phyloP scores from a whole-genome alignment of 257 asterid species.

The Gentiana dahurica region DNA sequence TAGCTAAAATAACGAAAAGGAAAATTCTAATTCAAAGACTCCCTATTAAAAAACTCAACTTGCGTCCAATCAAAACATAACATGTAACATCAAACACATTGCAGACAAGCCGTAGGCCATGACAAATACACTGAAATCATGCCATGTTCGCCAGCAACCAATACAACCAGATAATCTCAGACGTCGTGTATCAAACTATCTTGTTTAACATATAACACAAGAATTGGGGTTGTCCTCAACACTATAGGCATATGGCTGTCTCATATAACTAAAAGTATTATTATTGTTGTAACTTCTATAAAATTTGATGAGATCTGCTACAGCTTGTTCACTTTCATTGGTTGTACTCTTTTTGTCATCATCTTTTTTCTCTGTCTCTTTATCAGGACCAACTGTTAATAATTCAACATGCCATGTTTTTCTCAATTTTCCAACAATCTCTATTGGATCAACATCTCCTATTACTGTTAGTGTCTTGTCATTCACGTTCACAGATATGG shows the following conservation, averaged over 20 bases:
- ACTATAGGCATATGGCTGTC: slow-evolving; percentile 7
- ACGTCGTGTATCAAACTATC: too few species aligned
- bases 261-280: slow-evolving; percentile 5
- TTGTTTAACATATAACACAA: slow-evolving; percentile 20
- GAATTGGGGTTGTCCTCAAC: slow-evolving; percentile 22
- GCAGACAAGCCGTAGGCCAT: too few species aligned
- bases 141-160: too few species aligned
- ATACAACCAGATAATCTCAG: too few species aligned
- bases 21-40: too few species aligned
- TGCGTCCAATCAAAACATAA: too few species aligned
- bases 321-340: background rate
- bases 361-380: slow-evolving; percentile 14
- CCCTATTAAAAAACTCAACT: too few species aligned
- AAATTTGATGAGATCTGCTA: slow-evolving; percentile 12
- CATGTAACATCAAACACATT: too few species aligned
- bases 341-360: background rate
- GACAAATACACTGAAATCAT: too few species aligned
- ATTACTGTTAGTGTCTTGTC: slow-evolving; percentile 17
- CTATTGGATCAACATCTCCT: slow-evolving; percentile 21
- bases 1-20: too few species aligned
- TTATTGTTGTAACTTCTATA: slow-evolving; percentile 10
- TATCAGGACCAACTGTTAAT: slow-evolving; percentile 20
- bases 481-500: slow-evolving; percentile 15
- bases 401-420: slow-evolving; percentile 19
- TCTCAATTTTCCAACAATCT: slow-evolving; percentile 15